Conservation (phyloP, 257 asterid genomes). For the Cruciata laevipes region DNA sequence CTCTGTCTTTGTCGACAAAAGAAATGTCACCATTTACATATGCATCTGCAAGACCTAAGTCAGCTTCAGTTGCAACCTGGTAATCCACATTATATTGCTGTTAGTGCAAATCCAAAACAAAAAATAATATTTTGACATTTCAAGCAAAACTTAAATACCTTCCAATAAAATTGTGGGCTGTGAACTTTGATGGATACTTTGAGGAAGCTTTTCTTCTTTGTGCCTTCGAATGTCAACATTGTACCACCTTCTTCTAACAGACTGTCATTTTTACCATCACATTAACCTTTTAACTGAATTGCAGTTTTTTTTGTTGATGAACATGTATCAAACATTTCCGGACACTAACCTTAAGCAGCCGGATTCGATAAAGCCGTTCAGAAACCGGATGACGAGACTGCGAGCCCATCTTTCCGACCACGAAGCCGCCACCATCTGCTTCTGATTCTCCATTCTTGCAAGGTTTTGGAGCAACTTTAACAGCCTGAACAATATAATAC, state of each 20-base stretch:
- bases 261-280: no score
- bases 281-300: no score
- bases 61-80: constrained; percentile 73
- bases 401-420: constrained; percentile 84
- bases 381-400: constrained; percentile 53
- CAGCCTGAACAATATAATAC: no score
- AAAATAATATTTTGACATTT: neutral
- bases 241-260: constrained; percentile 76
- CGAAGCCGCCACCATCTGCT: constrained; percentile 55
- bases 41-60: constrained; percentile 89
- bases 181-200: constrained; percentile 66
- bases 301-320: neutral
- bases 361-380: constrained; percentile 42
- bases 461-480: no score
- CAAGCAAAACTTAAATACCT: constrained; percentile 31
- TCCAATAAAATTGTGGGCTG: constrained; percentile 77
- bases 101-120: neutral
- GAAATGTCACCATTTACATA: constrained; percentile 79
- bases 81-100: neutral
- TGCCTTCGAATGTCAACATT: constrained; percentile 66
- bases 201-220: constrained; percentile 24
- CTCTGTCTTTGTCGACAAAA: constrained; percentile 55
- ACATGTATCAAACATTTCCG: neutral
- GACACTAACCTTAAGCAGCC: constrained; percentile 68
- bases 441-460: constrained; percentile 27